Conservation (phyloP, 148 eudicot genomes). For the Vaccinium corymbosum region DNA sequence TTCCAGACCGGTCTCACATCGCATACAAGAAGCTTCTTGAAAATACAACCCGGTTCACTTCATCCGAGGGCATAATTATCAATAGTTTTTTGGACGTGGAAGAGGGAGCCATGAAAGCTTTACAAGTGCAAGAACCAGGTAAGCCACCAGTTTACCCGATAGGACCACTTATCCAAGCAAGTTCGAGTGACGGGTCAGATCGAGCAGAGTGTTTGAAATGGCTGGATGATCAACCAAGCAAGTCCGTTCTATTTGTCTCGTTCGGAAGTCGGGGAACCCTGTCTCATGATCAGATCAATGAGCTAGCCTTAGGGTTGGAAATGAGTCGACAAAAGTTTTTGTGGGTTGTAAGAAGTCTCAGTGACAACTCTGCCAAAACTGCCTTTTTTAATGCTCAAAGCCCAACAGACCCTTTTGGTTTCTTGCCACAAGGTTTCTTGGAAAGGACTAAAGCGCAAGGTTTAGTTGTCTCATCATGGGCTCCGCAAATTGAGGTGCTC, state of each 20-base stretch:
- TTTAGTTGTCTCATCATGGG: conserved; percentile 29
- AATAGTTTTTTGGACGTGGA: conserved; percentile 36
- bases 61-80: conserved; percentile 19
- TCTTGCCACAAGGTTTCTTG: conserved; percentile 33
- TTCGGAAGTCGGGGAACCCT: conserved; percentile 60
- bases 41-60: background rate
- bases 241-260: conserved; percentile 45
- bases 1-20: conserved; percentile 15
- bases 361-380: conserved; percentile 16
- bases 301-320: conserved; percentile 50
- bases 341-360: conserved; percentile 46
- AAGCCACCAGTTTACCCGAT: conserved; percentile 34
- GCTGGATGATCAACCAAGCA: conserved; percentile 46
- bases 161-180: conserved; percentile 37
- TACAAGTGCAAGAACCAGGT: conserved; percentile 16
- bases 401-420: conserved; percentile 20
- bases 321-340: conserved; percentile 37
- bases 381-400: conserved; percentile 14
- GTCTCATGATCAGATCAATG: conserved; percentile 34
- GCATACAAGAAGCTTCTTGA: conserved; percentile 3
- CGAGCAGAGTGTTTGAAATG: conserved; percentile 28
- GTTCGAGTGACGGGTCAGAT: background rate
- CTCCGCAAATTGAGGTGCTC: conserved; percentile 31
- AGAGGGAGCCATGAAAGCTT: conserved; percentile 25
- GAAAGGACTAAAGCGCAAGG: conserved; percentile 29